These are phyloP conservation scores for Oryza meyeriana DNA, from an alignment of 176 grass and related monocot species.

Conservation along the genomic window DNA sequence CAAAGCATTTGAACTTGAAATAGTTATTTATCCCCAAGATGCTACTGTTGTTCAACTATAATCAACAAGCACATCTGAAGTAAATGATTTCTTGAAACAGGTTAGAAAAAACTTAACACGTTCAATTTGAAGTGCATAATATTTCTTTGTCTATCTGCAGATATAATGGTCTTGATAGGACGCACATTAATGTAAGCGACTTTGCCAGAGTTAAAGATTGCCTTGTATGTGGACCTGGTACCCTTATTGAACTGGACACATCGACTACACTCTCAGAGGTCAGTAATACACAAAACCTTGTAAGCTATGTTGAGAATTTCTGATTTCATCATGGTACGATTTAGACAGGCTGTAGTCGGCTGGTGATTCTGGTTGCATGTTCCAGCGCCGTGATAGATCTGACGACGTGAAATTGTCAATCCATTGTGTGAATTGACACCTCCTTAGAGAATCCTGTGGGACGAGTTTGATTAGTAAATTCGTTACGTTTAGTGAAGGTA, in stretches of 20 bases:
- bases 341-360: too few relatives aligned
- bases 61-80: slow-evolving; percentile 3
- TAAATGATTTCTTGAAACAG: not conserved
- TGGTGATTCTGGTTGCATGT: too few relatives aligned
- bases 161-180: slow-evolving; percentile 86
- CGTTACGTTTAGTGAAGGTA: too few relatives aligned
- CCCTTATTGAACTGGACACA: slow-evolving; percentile 63
- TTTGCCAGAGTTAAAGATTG: slow-evolving; percentile 71
- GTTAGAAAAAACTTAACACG: not conserved
- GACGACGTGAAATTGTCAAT: too few relatives aligned
- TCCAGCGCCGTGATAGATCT: too few relatives aligned
- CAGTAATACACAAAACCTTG: slow-evolving; percentile 27
- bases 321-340: too few relatives aligned
- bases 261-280: slow-evolving; percentile 74
- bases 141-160: slow-evolving; percentile 41
- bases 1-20: not conserved
- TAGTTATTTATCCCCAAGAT: not conserved
- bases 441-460: too few relatives aligned
- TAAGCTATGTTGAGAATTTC: not conserved
- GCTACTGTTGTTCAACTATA: not conserved
- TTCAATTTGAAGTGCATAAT: not conserved
- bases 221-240: slow-evolving; percentile 89
- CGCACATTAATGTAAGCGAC: slow-evolving; percentile 81
- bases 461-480: too few relatives aligned
- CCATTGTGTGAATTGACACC: too few relatives aligned